These are phyloP conservation scores for Paramecium biaurelia DNA, from an alignment of 73 alveolate genomes.

Conservation along the genomic window DNA sequence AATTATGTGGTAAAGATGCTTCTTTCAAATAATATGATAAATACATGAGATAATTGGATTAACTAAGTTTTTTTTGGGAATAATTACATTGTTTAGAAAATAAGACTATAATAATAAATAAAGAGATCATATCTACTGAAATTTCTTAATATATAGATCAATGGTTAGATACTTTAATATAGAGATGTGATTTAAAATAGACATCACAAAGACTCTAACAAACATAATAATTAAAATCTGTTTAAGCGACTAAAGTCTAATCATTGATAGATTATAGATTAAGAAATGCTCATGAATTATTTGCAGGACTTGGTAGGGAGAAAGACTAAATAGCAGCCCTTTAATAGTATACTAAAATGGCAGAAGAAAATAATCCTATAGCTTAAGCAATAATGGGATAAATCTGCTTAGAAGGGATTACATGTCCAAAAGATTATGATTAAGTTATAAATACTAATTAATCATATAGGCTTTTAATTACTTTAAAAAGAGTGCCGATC, in stretches of 20 bases:
- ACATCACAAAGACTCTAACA: background rate
- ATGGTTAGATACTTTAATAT: background rate
- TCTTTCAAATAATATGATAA: background rate
- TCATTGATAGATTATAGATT: background rate
- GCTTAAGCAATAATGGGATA: constrained; percentile 35
- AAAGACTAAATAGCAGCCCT: background rate
- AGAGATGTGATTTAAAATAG: background rate
- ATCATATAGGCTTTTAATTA: background rate
- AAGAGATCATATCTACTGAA: background rate
- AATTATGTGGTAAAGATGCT: constrained; percentile 1
- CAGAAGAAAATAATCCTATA: background rate
- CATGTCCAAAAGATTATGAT: background rate
- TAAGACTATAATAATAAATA: background rate
- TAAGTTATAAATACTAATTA: background rate
- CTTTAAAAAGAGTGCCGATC: background rate
- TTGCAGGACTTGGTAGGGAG: constrained; percentile 36
- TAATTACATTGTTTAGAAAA: background rate
- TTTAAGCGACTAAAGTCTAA: background rate
- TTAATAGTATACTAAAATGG: background rate
- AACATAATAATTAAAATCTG: background rate
- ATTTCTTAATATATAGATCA: background rate
- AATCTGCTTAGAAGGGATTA: background rate
- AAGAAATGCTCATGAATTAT: constrained; percentile 33
- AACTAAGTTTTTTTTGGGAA: background rate
- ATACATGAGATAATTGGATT: background rate